Base-by-base conservation (phyloP, 345 rosid species). In the Lumnitzera racemosa region DNA sequence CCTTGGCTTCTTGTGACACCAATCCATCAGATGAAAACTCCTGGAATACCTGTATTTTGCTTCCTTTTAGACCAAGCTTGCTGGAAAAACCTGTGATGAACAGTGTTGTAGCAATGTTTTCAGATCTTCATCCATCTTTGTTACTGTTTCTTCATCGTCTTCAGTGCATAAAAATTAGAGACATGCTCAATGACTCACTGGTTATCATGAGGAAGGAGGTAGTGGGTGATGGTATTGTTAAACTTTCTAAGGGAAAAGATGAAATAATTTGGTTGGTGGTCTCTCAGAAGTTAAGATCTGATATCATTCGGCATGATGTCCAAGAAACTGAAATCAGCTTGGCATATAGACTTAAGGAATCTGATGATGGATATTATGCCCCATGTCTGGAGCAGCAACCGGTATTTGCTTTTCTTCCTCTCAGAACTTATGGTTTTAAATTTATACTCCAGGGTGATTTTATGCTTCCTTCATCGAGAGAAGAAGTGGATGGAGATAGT, bases 361-460 rank as follows among this genome's bases (percentile, higher is more conserved):
- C 63, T 24, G 85, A 78, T 52, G 57, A 77, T 64, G 82, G 87
- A 67, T 73, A 59, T 62, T 92, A 89, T 70, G 54, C 46, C 70
- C 88, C 97, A 50, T 61, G 59, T 76, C 73, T 89, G 70, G 75
- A 68, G 60, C 94, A 80, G 69, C 97, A 92, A 67, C 98, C 97
- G 15, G 97, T 86, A 59, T 92, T 92, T 81, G 78, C 98, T 60
- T 92, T 80, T 82, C 98, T 92, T 73, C 98, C 98, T 72, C 72
- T 92, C 15, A 77, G 98, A 78, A 86, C 94, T 15, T 92, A 92
- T 56, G 98, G 98, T 65, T 72, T 92, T 61, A 92, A 89, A 76
- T 92, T 92, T 76, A 89, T 92, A 62, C 76, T 92, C 61, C 97
- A 92, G 74, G 98, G 97, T 41, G 98, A 90, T 78, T 92, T 92